Evolutionary conservation across 73 alveolate species (phyloP), one percentile per base, ranked within the genome.

Genomic region (Vitrella brassicaformis): DNA sequence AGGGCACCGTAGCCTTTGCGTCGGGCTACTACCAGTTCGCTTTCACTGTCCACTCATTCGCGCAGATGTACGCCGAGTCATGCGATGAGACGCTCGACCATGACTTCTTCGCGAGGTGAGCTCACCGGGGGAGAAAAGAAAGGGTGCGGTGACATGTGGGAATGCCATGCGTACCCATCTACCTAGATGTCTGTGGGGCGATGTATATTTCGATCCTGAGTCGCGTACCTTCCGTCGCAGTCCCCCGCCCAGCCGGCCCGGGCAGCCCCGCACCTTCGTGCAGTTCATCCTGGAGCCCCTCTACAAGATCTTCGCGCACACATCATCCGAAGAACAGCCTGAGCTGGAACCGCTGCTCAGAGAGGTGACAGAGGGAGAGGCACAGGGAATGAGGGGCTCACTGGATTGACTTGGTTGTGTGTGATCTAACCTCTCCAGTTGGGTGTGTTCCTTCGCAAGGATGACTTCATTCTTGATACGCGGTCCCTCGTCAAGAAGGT

Each of bases 141-240:
- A 68, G 27, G 29, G 71, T 39, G 26, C 25, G 32, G 80, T 31
- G 32, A 31, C 68, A 47, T 46, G 68, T 72, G 65, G 66, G 79
- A 45, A 10, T 25, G 22, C 71, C 30, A 75, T 75, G 72, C 14
- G 4, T 39, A 39, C 87, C 74, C 86, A 82, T 74, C 91, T 96
- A 72, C 84, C 96, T 46, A 90, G 90, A 79, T 91, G 92, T 81
- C 84, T 97, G 27, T 97, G 96, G 98, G 99, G 99, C 4, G 98
- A 97, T 84, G 68, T 93, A 67, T 97, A 84, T 84, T 96, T 78
- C 86, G 89, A 94, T 87, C 90, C 81, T 68, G 91, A 88, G 74
- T 82, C 89, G 31, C 89, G 92, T 75, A 92, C 56, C 56, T 39
- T 39, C 56, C 14, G 22, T 39, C 56, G 22, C 56, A 4, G 4